These are phyloP conservation scores for Waitea zeae DNA, from an alignment of 1,284 basidiomycete species.

Conservation along the genomic window DNA sequence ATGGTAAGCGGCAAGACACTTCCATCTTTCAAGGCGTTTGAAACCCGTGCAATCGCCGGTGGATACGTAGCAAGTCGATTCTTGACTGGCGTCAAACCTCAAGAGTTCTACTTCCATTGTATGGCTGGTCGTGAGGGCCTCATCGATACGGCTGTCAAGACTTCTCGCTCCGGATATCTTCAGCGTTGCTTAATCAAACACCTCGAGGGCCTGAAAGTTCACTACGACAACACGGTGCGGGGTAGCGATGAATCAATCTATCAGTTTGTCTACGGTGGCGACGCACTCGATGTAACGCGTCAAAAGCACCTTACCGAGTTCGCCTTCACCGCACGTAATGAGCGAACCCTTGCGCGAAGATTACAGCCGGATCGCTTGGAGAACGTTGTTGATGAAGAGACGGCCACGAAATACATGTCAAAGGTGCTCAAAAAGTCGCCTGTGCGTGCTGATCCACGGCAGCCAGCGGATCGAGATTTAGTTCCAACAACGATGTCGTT, in stretches of 20 bases:
- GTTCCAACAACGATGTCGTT: constrained; percentile 64
- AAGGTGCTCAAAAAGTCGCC: constrained; percentile 69
- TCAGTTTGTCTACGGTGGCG: constrained; percentile 97
- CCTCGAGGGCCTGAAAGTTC: constrained; percentile 88
- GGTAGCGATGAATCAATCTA: constrained; percentile 88
- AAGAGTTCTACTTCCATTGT: constrained; percentile 99
- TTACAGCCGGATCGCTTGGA: constrained; percentile 51
- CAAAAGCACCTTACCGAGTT: constrained; percentile 87
- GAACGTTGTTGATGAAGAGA: constrained; percentile 45
- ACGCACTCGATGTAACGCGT: constrained; percentile 92
- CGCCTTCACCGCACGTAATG: constrained; percentile 87
- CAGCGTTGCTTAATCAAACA: constrained; percentile 99
- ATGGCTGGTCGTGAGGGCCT: constrained; percentile 99
- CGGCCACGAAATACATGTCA: constrained; percentile 74
- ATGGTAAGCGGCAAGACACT: constrained; percentile 99
- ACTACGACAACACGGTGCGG: constrained; percentile 97
- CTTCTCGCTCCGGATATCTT: constrained; percentile 94
- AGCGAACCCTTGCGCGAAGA: constrained; percentile 61
- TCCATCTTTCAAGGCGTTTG: constrained; percentile 93
- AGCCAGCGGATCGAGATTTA: constrained; percentile 26
- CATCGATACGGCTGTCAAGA: constrained; percentile 99
- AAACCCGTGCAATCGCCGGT: constrained; percentile 93
- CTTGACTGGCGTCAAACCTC: constrained; percentile 94
- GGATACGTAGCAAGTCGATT: constrained; percentile 99
- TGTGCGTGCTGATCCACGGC: constrained; percentile 29